Evolutionary conservation across 2,329 filamentous ascomycete species (phyloP), one percentile per base, ranked within the genome.

Genomic region (Alternaria viburni): DNA sequence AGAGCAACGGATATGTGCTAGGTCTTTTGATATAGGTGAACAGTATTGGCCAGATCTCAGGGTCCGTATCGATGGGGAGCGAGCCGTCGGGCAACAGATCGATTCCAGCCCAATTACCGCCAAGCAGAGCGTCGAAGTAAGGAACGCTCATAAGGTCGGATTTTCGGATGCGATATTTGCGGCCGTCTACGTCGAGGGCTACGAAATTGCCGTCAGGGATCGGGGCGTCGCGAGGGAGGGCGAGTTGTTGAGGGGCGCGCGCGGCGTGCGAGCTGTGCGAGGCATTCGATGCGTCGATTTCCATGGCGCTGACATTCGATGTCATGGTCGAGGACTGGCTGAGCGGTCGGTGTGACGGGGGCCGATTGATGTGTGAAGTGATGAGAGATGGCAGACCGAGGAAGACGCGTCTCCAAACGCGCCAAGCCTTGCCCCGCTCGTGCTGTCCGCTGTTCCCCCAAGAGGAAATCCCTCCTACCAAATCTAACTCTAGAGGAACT

Each of bases 181-280:
- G 49, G 15, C 56, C 59, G 21, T 46, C 50, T n/a, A 67, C 51
- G 17, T 67, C 50, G 47, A 65, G 62, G 17, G n/a, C n/a, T n/a
- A n/a, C n/a, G n/a, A n/a, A n/a, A n/a, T n/a, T n/a, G n/a, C n/a
- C n/a, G n/a, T n/a, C n/a, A n/a, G n/a, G n/a, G n/a, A n/a, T 28
- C 26, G 26, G 26, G 4, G 26, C 26, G 26, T n/a, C n/a, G 26
- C 26, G 26, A 28, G 26, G 26, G 26, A 5, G 5, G 26, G 4
- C 47, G 17, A 6, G 54, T 23, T 49, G 28, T 10, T 44, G 28
- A 49, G 28, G 44, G n/a, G 44, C 54, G 0, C 17, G 1, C n/a
- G 54, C 23, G 30, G 4, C 44, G 8, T 32, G 13, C 28, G 26
- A 49, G n/a, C n/a, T n/a, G 0, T 23, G 1, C n/a, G 54, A 30